phyloP scores from a whole-genome alignment of 2,329 filamentous ascomycete genomes.

The Paracoccidioides brasiliensis region DNA sequence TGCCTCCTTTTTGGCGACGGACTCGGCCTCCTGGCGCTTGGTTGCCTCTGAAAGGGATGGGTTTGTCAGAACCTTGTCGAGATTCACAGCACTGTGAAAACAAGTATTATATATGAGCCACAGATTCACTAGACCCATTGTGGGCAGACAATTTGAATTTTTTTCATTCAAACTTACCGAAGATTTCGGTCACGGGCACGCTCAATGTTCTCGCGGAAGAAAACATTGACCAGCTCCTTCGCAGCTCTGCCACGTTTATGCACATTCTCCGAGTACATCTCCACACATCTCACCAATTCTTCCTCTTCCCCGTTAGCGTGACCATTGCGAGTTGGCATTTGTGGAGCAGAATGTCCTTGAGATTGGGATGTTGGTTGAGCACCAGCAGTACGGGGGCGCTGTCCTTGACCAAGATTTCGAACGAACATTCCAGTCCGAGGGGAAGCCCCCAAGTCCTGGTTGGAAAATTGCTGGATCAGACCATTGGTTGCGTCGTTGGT shows the following conservation, averaged over 20 bases:
- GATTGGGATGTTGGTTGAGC: slow-evolving; percentile 40
- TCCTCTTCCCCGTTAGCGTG: slow-evolving; percentile 47
- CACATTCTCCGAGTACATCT: slow-evolving; percentile 78
- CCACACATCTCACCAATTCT: slow-evolving; percentile 66
- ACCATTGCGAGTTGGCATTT: slow-evolving; percentile 47
- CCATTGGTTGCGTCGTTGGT: slow-evolving; percentile 78
- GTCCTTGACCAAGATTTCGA: slow-evolving; percentile 52
- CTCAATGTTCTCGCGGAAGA: slow-evolving; percentile 98
- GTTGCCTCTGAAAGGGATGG: slow-evolving; percentile 59
- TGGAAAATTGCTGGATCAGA: slow-evolving; percentile 88
- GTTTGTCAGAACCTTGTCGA: slow-evolving; percentile 74
- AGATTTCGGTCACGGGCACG: slow-evolving; percentile 88
- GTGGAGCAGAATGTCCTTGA: slow-evolving; percentile 57
- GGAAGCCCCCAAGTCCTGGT: slow-evolving; percentile 76
- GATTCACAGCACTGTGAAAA: slow-evolving; percentile 69
- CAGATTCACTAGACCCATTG: not conserved
- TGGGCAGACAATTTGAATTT: not conserved
- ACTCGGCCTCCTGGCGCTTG: slow-evolving; percentile 74
- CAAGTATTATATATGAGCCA: slow-evolving; percentile 3
- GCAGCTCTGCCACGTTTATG: slow-evolving; percentile 57
- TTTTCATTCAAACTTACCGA: slow-evolving; percentile 45
- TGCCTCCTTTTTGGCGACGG: slow-evolving; percentile 75
- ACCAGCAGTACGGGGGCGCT: slow-evolving; percentile 75
- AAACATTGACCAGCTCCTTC: slow-evolving; percentile 55
- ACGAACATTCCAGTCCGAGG: slow-evolving; percentile 57